Evolutionary conservation across 345 rosid species (phyloP).

Genomic region (Rubroshorea leprosula): DNA sequence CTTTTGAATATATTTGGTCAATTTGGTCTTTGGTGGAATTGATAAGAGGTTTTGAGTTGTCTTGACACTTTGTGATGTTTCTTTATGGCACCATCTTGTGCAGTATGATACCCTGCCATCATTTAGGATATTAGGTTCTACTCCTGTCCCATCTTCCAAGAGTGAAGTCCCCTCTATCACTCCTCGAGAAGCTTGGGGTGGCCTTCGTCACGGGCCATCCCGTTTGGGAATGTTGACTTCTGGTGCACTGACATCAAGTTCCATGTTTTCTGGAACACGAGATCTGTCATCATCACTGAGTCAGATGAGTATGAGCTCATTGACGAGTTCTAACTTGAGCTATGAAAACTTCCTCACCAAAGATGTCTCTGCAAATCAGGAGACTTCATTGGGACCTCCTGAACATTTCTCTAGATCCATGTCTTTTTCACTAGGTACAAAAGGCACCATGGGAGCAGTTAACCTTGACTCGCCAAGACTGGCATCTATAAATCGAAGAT

Average conservation of each 20-base stretch:
- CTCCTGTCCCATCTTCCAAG: slow-evolving; percentile 60
- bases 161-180: slow-evolving; percentile 65
- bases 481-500: slow-evolving; percentile 50
- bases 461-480: slow-evolving; percentile 43
- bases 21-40: not conserved
- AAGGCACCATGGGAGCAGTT: slow-evolving; percentile 39
- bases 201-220: slow-evolving; percentile 44
- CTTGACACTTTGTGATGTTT: not conserved
- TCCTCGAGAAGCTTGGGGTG: slow-evolving; percentile 99
- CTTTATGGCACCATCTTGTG: slow-evolving; percentile 3
- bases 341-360: slow-evolving; percentile 41
- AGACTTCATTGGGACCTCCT: slow-evolving; percentile 42
- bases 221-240: slow-evolving; percentile 51
- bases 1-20: not conserved
- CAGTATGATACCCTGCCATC: slow-evolving; percentile 62
- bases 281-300: slow-evolving; percentile 49
- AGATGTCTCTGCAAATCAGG: slow-evolving; percentile 48
- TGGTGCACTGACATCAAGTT: slow-evolving; percentile 53
- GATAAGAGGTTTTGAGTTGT: not conserved
- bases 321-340: slow-evolving; percentile 33
- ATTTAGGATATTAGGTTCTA: slow-evolving; percentile 36
- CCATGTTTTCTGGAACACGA: slow-evolving; percentile 59
- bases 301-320: slow-evolving; percentile 42
- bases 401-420: slow-evolving; percentile 50
- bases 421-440: slow-evolving; percentile 37